Percentiles rank a stretch among this genome's conserved stretches.
Evolutionary conservation across 2,329 filamentous ascomycete genomes (phyloP).

Genomic region (Xylaria digitata): DNA sequence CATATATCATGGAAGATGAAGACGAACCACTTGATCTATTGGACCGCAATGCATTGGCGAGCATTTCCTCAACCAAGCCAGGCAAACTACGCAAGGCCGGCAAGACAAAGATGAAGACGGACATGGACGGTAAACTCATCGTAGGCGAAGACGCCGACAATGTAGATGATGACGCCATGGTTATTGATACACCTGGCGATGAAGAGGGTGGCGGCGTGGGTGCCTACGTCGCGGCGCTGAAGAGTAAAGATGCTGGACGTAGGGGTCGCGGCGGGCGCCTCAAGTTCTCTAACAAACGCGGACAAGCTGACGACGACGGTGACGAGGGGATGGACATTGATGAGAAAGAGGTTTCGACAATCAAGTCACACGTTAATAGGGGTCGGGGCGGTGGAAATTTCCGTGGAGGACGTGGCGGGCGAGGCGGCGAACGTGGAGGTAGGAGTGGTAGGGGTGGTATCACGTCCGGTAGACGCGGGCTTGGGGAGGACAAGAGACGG

Average conservation of each 20-base stretch:
- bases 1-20: constrained; percentile 93
- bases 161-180: constrained; percentile 66
- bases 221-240: constrained; percentile 76
- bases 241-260: constrained; percentile 72
- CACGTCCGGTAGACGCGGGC: constrained; percentile 60
- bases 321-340: constrained; percentile 66
- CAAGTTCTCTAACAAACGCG: constrained; percentile 75
- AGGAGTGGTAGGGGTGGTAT: constrained; percentile 54
- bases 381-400: constrained; percentile 45
- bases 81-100: constrained; percentile 67
- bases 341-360: constrained; percentile 60
- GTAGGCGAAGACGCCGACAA: constrained; percentile 69
- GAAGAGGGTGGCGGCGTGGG: constrained; percentile 68
- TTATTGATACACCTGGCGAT: constrained; percentile 64
- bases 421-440: constrained; percentile 43
- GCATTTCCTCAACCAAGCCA: constrained; percentile 92
- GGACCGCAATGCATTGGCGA: constrained; percentile 87
- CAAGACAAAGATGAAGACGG: constrained; percentile 72
- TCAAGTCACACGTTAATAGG: constrained; percentile 62
- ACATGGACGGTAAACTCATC: constrained; percentile 84
- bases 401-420: constrained; percentile 41
- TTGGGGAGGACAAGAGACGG: constrained; percentile 63
- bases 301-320: constrained; percentile 61
- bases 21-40: constrained; percentile 95
- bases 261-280: constrained; percentile 74